Conservation (phyloP, 169 alveolate species). For the Cryptosporidium baileyi region DNA sequence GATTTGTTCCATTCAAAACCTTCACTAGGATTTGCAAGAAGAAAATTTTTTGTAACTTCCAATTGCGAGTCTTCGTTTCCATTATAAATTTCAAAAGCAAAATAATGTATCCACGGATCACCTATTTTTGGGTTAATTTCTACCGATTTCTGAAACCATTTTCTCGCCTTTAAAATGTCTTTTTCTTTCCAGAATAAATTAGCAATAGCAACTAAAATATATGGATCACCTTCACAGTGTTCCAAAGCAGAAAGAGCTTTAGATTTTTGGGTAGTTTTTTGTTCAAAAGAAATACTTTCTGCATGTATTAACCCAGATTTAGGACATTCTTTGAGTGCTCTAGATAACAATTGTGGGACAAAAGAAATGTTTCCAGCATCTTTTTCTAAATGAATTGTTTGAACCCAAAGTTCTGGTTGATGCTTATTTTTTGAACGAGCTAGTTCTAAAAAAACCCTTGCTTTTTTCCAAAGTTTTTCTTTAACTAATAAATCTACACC, state of each 20-base stretch:
- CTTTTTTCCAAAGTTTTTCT: constrained; percentile 82
- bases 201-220: constrained; percentile 91
- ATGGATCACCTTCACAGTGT: constrained; percentile 91
- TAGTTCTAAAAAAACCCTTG: constrained; percentile 89
- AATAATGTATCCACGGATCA: constrained; percentile 93
- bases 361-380: constrained; percentile 88
- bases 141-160: constrained; percentile 93
- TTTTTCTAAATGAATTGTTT: constrained; percentile 90
- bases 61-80: constrained; percentile 72
- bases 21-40: constrained; percentile 2
- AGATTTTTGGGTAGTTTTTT: constrained; percentile 82
- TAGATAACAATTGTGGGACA: constrained; percentile 88
- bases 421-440: constrained; percentile 88
- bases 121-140: constrained; percentile 90
- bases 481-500: constrained; percentile 83
- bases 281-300: constrained; percentile 90
- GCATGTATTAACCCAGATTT: constrained; percentile 94
- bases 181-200: constrained; percentile 89
- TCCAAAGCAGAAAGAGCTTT: constrained; percentile 91
- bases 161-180: constrained; percentile 91
- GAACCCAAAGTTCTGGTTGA: constrained; percentile 89
- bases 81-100: constrained; percentile 89
- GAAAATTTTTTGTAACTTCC: background rate
- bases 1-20: constrained; percentile 52
- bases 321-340: constrained; percentile 95